Base-by-base conservation (phyloP, 2,329 filamentous ascomycete species). In the Sphaerulina vaccinii region DNA sequence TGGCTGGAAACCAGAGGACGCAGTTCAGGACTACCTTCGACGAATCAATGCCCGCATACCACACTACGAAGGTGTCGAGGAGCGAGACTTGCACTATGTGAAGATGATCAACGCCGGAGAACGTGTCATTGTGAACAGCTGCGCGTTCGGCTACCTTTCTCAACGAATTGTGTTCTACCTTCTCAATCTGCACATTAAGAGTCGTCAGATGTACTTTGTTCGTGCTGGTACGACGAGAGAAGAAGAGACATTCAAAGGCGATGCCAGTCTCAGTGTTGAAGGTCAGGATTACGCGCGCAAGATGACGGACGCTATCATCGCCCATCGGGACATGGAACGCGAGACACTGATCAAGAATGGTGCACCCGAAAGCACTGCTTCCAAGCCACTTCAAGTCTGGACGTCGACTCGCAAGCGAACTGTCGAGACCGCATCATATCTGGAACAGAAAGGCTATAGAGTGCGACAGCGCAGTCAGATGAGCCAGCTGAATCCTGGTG, bases 21-120 rank as follows among this genome's bases (percentile, higher is more conserved):
- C 93, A 2, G 91, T 96, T 23, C 86, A 88, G 65, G 84, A 96
- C 63, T 99, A 99, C 66, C 81, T 99, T 33, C 82, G 85, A 57
- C 85, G 93, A 44, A 97, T 99, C 66, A 85, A 90, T 57, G 86
- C 88, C 62, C 89, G 93, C 62, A 99, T 99, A 54, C 93, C 93
- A 16, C 86, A 92, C 53, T 99, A 96, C 63, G 91, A 99, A 73
- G 95, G 90, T 1, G 97, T 99, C 90, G 82, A 91, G 64, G 93
- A 99, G 70, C 79, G 81, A 23, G 91, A 97, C 60, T 79, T 99
- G 57, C 96, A 97, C 69, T 99, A 92, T 73, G 92, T 99, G 74
- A 96, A 96, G 76, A 96, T 99, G 92, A 95, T 97, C 69, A 99
- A 99, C 62, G 93, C 93, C 6, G 93, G 93, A 38, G 84, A 92